phyloP scores from a whole-genome alignment of 2,329 filamentous ascomycete genomes.

The Colletotrichum trifolii region DNA sequence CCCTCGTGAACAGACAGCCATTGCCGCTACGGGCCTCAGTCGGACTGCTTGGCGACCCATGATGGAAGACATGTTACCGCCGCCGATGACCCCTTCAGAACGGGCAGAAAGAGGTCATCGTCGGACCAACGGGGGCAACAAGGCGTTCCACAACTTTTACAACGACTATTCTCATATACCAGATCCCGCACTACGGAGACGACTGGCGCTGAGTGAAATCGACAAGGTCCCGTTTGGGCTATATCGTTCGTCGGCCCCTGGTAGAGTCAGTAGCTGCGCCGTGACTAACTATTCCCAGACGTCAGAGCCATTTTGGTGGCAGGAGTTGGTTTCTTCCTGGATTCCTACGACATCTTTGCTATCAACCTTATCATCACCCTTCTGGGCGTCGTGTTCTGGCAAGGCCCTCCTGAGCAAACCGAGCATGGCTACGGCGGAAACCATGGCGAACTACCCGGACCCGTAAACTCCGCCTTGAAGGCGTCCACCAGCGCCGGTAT shows the following conservation, averaged over 20 bases:
- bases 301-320: slow-evolving; percentile 79
- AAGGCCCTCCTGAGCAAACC: slow-evolving; percentile 49
- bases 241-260: slow-evolving; percentile 61
- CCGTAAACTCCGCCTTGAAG: slow-evolving; percentile 80
- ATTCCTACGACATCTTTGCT: slow-evolving; percentile 85
- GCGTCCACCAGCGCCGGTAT: slow-evolving; percentile 84
- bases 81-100: slow-evolving; percentile 49
- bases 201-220: slow-evolving; percentile 81
- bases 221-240: slow-evolving; percentile 82
- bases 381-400: slow-evolving; percentile 82
- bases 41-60: neutral
- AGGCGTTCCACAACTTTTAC: slow-evolving; percentile 80
- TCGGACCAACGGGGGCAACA: slow-evolving; percentile 70
- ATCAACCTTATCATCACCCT: slow-evolving; percentile 79
- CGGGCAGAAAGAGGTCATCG: slow-evolving; percentile 41
- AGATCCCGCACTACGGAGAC: slow-evolving; percentile 81
- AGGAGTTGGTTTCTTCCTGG: slow-evolving; percentile 85
- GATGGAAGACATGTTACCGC: slow-evolving; percentile 53
- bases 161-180: slow-evolving; percentile 73
- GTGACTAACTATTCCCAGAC: slow-evolving; percentile 51
- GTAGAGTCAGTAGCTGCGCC: neutral
- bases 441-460: slow-evolving; percentile 68
- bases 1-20: slow-evolving; percentile 12
- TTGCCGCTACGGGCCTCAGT: slow-evolving; percentile 5
- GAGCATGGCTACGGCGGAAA: slow-evolving; percentile 61